phyloP scores from a whole-genome alignment of 1,284 basidiomycete genomes.

The Gomphus sp. region DNA sequence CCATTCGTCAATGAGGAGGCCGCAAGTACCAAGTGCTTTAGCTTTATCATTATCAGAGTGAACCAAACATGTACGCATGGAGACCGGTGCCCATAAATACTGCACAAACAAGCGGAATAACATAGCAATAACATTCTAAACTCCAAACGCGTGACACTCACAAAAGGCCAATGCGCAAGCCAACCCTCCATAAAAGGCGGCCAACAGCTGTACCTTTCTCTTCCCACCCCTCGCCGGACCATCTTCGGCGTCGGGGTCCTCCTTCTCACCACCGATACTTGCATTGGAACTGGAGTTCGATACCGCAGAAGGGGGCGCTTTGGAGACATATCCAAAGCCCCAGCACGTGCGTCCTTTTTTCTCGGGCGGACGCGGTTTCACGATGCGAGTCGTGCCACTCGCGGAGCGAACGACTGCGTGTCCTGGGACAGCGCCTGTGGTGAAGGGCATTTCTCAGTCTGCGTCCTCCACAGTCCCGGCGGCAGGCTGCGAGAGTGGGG shows the following conservation, averaged over 20 bases:
- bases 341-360: constrained; percentile 12
- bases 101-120: not conserved
- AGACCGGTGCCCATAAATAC: constrained; percentile 8
- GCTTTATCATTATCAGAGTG: not conserved
- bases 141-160: constrained; percentile 23
- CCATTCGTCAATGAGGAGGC: constrained; percentile 62
- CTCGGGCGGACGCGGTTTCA: not conserved
- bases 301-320: constrained; percentile 5
- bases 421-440: not conserved
- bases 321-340: constrained; percentile 15
- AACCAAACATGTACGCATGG: not conserved
- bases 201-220: constrained; percentile 41
- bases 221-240: constrained; percentile 4
- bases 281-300: constrained; percentile 1
- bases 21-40: not conserved
- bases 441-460: not conserved
- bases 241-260: constrained; percentile 18
- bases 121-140: not conserved
- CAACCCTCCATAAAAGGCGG: constrained; percentile 69
- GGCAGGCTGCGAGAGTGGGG: too few species aligned
- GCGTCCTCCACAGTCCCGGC: constrained; percentile 16
- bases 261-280: constrained; percentile 22
- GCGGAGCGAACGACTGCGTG: too few species aligned
- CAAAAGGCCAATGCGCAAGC: constrained; percentile 57
- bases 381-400: not conserved